Evolutionary conservation across 768 basidiomycete genomes (phyloP).

Genomic region (Amanita jacksonii): DNA sequence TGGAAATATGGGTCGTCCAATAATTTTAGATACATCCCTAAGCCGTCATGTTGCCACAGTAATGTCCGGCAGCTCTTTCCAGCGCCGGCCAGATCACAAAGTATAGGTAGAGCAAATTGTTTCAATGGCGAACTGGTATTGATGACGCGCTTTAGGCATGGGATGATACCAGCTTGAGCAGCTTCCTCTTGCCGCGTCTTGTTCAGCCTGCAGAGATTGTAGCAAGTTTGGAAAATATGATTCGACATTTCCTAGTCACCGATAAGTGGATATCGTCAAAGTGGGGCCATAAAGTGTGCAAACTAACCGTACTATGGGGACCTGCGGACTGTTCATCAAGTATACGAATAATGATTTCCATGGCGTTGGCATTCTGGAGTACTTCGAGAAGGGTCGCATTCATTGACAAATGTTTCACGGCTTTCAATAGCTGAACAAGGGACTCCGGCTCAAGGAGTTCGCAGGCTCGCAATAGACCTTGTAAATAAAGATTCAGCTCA

Average conservation of each 20-base stretch:
- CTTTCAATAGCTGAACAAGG: conserved; percentile 84
- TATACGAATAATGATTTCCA: conserved; percentile 82
- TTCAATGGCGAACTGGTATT: conserved; percentile 85
- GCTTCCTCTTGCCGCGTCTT: conserved; percentile 96
- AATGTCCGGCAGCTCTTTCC: conserved; percentile 86
- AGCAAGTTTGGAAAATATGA: conserved; percentile 95
- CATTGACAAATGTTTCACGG: conserved; percentile 95
- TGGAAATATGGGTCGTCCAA: conserved; percentile 86
- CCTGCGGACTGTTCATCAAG: conserved; percentile 75
- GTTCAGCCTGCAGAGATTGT: conserved; percentile 91
- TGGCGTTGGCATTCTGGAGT: conserved; percentile 90
- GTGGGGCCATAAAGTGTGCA: not conserved
- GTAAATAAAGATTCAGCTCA: not conserved
- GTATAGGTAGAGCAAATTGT: conserved; percentile 93
- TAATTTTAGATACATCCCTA: conserved; percentile 68
- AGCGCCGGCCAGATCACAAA: conserved; percentile 93
- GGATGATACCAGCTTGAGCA: conserved; percentile 90
- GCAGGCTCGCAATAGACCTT: conserved; percentile 83
- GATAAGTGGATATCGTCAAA: conserved; percentile 1
- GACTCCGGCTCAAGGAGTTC: conserved; percentile 82
- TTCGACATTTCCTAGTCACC: conserved; percentile 85
- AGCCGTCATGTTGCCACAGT: conserved; percentile 91
- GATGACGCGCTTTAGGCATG: conserved; percentile 83
- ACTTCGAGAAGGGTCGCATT: conserved; percentile 84
- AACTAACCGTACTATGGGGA: conserved; percentile 67